A percentile compares a stretch with the other conserved stretches of the same genome.
Evolutionary conservation across 75 land plant species (phyloP).

Genomic region (Picea sitchensis): DNA sequence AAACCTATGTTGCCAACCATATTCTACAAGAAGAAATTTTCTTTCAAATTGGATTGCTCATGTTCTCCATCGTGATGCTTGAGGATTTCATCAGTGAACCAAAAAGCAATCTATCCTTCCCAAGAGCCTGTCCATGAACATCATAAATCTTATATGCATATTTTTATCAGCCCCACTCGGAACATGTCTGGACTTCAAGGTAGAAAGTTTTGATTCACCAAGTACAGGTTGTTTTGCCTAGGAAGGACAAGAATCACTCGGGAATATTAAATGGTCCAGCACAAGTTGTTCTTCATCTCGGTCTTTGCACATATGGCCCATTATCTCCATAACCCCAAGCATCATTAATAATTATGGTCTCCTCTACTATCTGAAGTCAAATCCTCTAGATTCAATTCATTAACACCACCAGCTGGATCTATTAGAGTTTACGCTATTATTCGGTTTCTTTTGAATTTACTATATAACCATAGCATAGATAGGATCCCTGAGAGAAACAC

Average conservation of each 20-base stretch:
- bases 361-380: too few species aligned
- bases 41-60: neutral
- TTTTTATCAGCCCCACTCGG: slow-evolving; percentile 29
- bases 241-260: too few species aligned
- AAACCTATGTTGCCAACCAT: slow-evolving; percentile 83
- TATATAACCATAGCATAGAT: too few species aligned
- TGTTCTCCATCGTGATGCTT: neutral
- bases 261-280: neutral
- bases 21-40: slow-evolving; percentile 24
- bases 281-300: slow-evolving; percentile 17
- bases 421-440: too few species aligned
- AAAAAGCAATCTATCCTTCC: slow-evolving; percentile 43
- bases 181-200: neutral
- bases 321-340: too few species aligned
- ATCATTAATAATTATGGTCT: too few species aligned
- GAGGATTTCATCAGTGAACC: slow-evolving; percentile 13
- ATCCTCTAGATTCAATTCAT: too few species aligned
- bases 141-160: slow-evolving; percentile 37
- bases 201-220: neutral
- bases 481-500: too few species aligned
- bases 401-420: too few species aligned
- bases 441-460: too few species aligned
- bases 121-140: slow-evolving; percentile 54
- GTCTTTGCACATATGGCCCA: neutral
- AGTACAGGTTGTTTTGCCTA: too few species aligned